Base-by-base conservation (phyloP, 306 rosid genomes). In the Corylus americana region DNA sequence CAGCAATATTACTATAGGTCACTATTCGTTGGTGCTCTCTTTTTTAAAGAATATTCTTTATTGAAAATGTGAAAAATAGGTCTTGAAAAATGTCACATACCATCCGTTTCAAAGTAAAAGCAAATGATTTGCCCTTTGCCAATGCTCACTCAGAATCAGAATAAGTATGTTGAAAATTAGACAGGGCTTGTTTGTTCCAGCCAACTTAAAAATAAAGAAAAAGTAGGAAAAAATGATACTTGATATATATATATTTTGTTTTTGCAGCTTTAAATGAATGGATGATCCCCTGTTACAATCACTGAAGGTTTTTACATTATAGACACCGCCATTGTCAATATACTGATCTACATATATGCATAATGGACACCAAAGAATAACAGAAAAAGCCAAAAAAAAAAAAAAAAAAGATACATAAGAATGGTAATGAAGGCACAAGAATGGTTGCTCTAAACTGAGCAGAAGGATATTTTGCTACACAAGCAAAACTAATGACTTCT, bases 401-500 rank as follows among this genome's bases (percentile, higher is more conserved):
- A 18, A 59, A 59, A 25, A 49, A 10, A 2, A 9, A 9, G 51
- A 2, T 42, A 8, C 62, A 25, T 3, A 59, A 10, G 35, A 59
- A 58, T 20, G 64, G 64, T 18, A 58, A 58, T 22, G 70, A 66
- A 64, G 22, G 44, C 4, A 8, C 11, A 39, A 4, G 71, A 67
- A 68, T 39, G 50, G 29, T 68, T 16, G 79, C 67, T 76, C 80
- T 76, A 20, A 69, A 74, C 59, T 11, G 66, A 39, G 54, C 53
- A 50, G 79, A 75, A 53, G 78, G 79, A 67, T 29, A 79, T 55
- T 81, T 80, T 53, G 80, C 79, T 62, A 47, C 64, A 71, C 79
- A 20, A 76, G 57, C 22, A 12, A 44, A 70, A 81, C 82, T 63
- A 88, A 72, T 83, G 90, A 72, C 90, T 84, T 84, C 98, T 88